phyloP scores from a whole-genome alignment of 345 rosid genomes.

The Diplotaxis tenuifolia region DNA sequence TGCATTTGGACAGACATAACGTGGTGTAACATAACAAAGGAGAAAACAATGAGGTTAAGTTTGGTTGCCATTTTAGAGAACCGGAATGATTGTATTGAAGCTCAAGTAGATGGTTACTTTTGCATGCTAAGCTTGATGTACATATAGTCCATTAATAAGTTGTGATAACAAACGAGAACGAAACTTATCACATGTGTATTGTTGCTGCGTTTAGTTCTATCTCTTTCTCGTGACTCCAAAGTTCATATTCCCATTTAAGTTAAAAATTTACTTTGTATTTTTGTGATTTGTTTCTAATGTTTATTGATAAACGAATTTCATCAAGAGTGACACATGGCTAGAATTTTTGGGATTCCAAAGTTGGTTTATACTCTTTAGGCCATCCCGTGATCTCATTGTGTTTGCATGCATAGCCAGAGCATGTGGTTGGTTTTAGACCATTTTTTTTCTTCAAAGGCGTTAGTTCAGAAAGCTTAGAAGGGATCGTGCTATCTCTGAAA shows the following conservation, averaged over 20 bases:
- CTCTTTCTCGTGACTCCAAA: constrained; percentile 28
- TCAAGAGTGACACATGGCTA: no score
- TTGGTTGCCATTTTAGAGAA: constrained; percentile 20
- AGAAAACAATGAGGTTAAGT: constrained; percentile 17
- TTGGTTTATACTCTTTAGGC: background rate
- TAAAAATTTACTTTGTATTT: no score
- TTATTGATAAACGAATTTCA: no score
- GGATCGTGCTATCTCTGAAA: no score
- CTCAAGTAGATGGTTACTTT: background rate
- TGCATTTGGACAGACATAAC: constrained; percentile 26
- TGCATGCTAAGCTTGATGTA: no score
- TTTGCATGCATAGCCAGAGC: background rate
- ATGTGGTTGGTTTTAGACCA: background rate
- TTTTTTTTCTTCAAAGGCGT: background rate
- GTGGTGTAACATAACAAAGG: constrained; percentile 22
- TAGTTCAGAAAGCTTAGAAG: no score
- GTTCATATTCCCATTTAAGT: no score
- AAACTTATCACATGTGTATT: constrained; percentile 27
- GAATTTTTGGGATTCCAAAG: no score
- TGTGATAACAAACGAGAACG: constrained; percentile 8
- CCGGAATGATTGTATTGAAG: constrained; percentile 12
- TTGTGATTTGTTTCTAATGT: no score
- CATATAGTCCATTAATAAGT: no score
- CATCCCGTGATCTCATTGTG: background rate
- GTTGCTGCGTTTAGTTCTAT: constrained; percentile 11